Percentiles rank a stretch among this genome's conserved stretches.
Conservation (phyloP, 805 yeast genomes). For the Wickerhamomyces pijperi region DNA sequence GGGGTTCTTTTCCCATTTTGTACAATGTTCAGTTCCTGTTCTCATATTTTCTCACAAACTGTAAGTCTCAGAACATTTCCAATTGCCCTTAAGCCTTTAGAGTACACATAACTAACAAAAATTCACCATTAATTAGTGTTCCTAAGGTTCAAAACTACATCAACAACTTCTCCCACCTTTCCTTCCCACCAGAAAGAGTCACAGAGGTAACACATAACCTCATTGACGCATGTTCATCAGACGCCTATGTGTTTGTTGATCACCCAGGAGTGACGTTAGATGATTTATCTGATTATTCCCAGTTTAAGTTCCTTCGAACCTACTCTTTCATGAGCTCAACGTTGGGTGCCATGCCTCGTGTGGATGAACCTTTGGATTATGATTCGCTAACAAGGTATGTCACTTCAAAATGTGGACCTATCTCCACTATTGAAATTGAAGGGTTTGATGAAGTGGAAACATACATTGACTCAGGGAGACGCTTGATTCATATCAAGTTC, state of each 20-base stretch:
- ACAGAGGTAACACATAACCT: conserved; percentile 20
- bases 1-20: background rate
- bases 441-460: conserved; percentile 37
- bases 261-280: conserved; percentile 39
- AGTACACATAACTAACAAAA: conserved; percentile 1
- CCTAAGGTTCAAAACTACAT: conserved; percentile 18
- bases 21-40: conserved; percentile 8
- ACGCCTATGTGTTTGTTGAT: conserved; percentile 44
- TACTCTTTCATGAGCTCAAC: conserved; percentile 50
- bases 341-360: conserved; percentile 45
- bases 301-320: conserved; percentile 38
- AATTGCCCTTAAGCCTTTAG: too few relatives aligned
- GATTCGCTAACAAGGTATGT: conserved; percentile 30
- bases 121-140: conserved; percentile 6
- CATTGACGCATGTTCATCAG: conserved; percentile 34
- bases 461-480: conserved; percentile 51
- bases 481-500: conserved; percentile 52
- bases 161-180: conserved; percentile 11
- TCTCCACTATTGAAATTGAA: conserved; percentile 26
- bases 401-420: conserved; percentile 40
- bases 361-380: conserved; percentile 27
- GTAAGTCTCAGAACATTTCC: conserved; percentile 10
- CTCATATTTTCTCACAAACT: conserved; percentile 13
- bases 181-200: conserved; percentile 19
- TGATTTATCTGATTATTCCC: conserved; percentile 32